phyloP scores from a whole-genome alignment of 257 asterid genomes.

The Solanum lycopersicoides region DNA sequence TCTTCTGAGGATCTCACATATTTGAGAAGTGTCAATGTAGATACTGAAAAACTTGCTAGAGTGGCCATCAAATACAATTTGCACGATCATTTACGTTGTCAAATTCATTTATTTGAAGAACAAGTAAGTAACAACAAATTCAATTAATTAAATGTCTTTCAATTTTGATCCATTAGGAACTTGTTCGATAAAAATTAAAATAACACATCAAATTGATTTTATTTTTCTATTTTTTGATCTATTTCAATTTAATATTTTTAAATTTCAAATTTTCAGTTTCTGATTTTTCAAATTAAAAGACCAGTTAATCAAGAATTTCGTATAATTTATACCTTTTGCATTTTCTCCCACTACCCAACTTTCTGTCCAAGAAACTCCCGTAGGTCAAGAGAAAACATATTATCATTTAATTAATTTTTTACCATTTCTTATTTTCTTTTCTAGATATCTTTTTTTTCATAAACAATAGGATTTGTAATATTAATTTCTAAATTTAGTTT shows the following conservation, averaged over 20 bases:
- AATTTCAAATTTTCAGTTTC: not conserved
- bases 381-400: no score
- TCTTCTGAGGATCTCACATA: constrained; percentile 23
- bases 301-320: not conserved
- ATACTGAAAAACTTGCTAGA: constrained; percentile 57
- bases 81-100: constrained; percentile 21
- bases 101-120: not conserved
- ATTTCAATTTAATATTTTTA: no score
- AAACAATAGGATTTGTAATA: not conserved
- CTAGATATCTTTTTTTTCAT: not conserved
- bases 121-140: constrained; percentile 18
- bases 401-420: not conserved
- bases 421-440: not conserved
- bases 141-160: not conserved
- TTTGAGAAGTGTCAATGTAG: constrained; percentile 48
- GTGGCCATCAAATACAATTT: constrained; percentile 22
- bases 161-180: not conserved
- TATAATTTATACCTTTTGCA: not conserved
- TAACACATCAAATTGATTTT: not conserved
- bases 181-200: not conserved
- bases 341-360: not conserved
- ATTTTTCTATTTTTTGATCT: not conserved
- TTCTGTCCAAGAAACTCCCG: no score
- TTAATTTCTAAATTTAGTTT: not conserved
- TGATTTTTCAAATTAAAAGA: not conserved